Evolutionary conservation across 345 rosid genomes (phyloP).

Genomic region (Eucalyptus pauciflora): DNA sequence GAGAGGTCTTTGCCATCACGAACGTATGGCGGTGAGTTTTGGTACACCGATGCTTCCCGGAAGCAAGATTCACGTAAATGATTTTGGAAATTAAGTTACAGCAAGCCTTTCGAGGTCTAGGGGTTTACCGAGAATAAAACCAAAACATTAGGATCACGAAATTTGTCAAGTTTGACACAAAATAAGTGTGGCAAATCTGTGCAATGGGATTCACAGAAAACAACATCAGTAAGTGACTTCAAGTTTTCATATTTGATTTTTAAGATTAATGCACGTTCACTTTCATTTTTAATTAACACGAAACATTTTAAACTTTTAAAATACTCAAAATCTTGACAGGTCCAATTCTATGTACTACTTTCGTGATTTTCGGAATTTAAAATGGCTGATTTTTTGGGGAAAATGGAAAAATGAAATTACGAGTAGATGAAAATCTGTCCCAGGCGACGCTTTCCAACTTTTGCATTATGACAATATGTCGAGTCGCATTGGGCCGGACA

Average conservation of each 20-base stretch:
- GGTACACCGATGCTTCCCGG: not conserved
- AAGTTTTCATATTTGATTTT: not conserved
- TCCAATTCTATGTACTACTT: not conserved
- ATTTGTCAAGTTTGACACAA: not conserved
- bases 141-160: not conserved
- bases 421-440: not conserved
- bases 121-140: accelerated
- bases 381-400: not conserved
- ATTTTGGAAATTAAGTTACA: not conserved
- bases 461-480: not conserved
- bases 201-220: not conserved
- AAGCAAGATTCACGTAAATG: not conserved
- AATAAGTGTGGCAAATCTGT: not conserved
- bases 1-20: not conserved
- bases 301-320: not conserved
- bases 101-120: not conserved
- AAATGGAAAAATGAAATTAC: not conserved
- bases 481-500: not conserved
- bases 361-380: not conserved
- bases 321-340: not conserved
- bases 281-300: not conserved
- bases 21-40: not conserved
- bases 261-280: not conserved
- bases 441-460: not conserved
- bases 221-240: not conserved